Conservation (phyloP, 306 rosid genomes). For the Castanea crenata region DNA sequence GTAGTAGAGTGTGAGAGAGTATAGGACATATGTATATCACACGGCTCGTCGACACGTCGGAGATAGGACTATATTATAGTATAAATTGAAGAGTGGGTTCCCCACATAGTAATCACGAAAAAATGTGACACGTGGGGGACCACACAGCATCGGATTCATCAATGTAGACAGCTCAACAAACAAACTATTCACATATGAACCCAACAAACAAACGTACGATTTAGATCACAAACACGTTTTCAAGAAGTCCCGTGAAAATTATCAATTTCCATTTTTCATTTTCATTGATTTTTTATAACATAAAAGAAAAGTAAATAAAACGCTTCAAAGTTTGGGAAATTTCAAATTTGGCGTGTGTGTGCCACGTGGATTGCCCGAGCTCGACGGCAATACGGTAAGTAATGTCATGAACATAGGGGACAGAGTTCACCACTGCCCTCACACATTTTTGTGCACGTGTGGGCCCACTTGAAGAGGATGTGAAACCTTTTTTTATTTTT, state of each 20-base stretch:
- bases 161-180: slow-evolving; percentile 32
- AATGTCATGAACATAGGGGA: slow-evolving; percentile 19
- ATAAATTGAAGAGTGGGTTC: background rate
- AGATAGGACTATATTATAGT: slow-evolving; percentile 2
- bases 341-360: too few relatives aligned
- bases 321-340: too few relatives aligned
- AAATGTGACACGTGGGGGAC: slow-evolving; percentile 11
- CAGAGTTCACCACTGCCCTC: slow-evolving; percentile 6
- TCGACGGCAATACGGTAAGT: slow-evolving; percentile 11
- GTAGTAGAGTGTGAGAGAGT: too few relatives aligned
- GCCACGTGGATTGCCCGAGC: slow-evolving; percentile 16
- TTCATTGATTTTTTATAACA: too few relatives aligned
- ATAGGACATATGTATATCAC: background rate
- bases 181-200: too few relatives aligned
- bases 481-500: too few relatives aligned
- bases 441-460: background rate
- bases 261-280: too few relatives aligned
- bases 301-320: too few relatives aligned
- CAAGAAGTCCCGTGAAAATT: too few relatives aligned
- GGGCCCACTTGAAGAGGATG: background rate
- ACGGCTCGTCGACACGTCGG: slow-evolving; percentile 26
- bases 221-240: background rate
- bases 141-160: slow-evolving; percentile 5
- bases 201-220: too few relatives aligned
- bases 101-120: slow-evolving; percentile 11